Evolutionary conservation across 2,329 filamentous ascomycete genomes (phyloP).

Genomic region (Penicillium sp.): DNA sequence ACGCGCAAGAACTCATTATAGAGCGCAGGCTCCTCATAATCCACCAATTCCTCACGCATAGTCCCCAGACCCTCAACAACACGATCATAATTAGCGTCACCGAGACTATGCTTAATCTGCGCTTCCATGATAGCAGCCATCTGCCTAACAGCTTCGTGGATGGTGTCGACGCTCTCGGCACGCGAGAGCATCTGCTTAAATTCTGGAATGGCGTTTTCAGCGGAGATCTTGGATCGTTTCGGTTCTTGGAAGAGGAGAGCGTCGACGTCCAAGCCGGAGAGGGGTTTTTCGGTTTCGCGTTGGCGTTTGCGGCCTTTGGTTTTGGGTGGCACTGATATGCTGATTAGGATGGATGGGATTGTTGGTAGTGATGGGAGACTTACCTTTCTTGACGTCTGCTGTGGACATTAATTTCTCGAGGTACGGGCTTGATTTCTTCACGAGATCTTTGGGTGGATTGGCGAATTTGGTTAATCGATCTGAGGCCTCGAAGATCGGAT

Average conservation of each 20-base stretch:
- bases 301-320: constrained; percentile 68
- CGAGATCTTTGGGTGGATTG: constrained; percentile 65
- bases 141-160: constrained; percentile 69
- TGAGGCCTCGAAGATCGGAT: constrained; percentile 60
- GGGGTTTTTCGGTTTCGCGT: constrained; percentile 71
- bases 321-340: constrained; percentile 69
- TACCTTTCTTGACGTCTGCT: constrained; percentile 81
- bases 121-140: constrained; percentile 69
- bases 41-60: constrained; percentile 73
- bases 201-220: constrained; percentile 79
- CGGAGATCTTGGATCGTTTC: constrained; percentile 54
- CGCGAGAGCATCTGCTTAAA: constrained; percentile 76
- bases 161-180: constrained; percentile 59
- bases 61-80: constrained; percentile 74
- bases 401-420: constrained; percentile 65
- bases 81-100: constrained; percentile 69
- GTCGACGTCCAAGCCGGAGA: constrained; percentile 86
- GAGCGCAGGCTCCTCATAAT: constrained; percentile 69
- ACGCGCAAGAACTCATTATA: constrained; percentile 73
- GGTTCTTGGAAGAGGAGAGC: constrained; percentile 65
- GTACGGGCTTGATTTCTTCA: constrained; percentile 56
- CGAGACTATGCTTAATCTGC: constrained; percentile 70
- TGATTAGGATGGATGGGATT: constrained; percentile 23
- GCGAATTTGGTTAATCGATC: constrained; percentile 70
- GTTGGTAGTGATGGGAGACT: background rate